Conservation (phyloP, 2,329 filamentous ascomycete species). For the Aspergillus proliferans region DNA sequence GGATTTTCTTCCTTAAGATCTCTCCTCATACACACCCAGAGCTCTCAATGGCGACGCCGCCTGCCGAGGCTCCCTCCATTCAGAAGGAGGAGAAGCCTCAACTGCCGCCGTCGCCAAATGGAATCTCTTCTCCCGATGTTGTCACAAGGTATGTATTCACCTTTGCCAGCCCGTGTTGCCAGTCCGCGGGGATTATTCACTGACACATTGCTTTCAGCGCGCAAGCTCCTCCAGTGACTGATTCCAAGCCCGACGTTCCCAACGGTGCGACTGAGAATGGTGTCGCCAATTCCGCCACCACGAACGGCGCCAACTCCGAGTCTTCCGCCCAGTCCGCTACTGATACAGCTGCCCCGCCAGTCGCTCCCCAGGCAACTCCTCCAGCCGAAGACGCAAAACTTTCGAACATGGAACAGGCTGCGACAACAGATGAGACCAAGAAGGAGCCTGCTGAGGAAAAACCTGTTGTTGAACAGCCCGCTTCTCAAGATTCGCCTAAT, state of each 20-base stretch:
- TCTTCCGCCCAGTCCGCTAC: conserved; percentile 16
- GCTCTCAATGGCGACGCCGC: conserved; percentile 37
- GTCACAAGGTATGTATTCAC: conserved; percentile 23
- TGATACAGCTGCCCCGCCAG: conserved; percentile 5
- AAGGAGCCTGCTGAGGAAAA: conserved; percentile 4
- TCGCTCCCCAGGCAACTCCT: neutral
- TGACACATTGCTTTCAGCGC: conserved; percentile 9
- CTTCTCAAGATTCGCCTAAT: conserved; percentile 1
- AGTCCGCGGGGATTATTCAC: neutral
- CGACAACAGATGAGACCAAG: conserved; percentile 7
- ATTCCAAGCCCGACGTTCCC: conserved; percentile 19
- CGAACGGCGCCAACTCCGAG: conserved; percentile 26
- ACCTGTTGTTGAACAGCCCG: neutral
- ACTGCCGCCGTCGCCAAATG: conserved; percentile 31
- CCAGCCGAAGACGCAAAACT: conserved; percentile 8
- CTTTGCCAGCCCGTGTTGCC: neutral
- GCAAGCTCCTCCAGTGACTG: conserved; percentile 15
- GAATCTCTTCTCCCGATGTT: conserved; percentile 22
- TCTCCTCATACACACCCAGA: conserved; percentile 9
- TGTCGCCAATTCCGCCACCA: conserved; percentile 9
- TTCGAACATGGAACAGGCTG: conserved; percentile 5
- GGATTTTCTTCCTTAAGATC: conserved; percentile 7
- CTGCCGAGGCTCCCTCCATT: conserved; percentile 33
- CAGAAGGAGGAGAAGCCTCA: conserved; percentile 38
- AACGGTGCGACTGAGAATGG: conserved; percentile 10